Evolutionary conservation across 441 rosid genomes (phyloP), one percentile per base, ranked within the genome.

Genomic region (Sinapis alba): DNA sequence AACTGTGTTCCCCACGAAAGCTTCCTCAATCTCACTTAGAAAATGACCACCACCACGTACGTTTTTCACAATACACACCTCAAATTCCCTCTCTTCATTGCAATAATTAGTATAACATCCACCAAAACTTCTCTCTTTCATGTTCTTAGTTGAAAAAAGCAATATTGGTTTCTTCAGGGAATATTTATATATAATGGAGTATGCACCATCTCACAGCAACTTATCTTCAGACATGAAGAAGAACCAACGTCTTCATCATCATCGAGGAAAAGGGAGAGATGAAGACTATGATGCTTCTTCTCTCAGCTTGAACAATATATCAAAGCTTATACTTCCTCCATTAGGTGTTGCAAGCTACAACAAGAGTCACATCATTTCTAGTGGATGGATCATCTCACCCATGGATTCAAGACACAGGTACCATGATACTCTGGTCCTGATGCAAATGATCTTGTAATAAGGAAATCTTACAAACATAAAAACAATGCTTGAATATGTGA

Each of bases 321-420:
- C 96, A 24, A 94, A 91, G 81, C 78, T 94, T 69, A 90, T 91
- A 65, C 93, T 94, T 69, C 98, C 98, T 13, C 98, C 98, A 3
- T 66, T 94, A 8, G 97, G 98, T 43, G 84, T 73, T 67, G 84
- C 97, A 0, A 81, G 85, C 80, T 71, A 67, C 23, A 86, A 79
- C 81, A 92, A 87, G 58, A 84, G 74, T 34, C 80, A 74, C 43
- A 45, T 63, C 4, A 72, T 56, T 30, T 77, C 92, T 15, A 80
- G 68, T 69, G 89, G 90, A 71, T 75, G 93, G 91, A 74, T 91
- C 77, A 81, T 82, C 70, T 86, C 93, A 38, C 96, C 96, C 1
- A 82, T 91, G 97, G 84, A 90, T 74, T 89, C 98, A 28, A 85
- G 85, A 88, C 90, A 89, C 84, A 88, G 98, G 98, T 91, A 77